Conservation (phyloP, 192 early-diverging fungal genomes). For the Rhizophlyctis rosea region DNA sequence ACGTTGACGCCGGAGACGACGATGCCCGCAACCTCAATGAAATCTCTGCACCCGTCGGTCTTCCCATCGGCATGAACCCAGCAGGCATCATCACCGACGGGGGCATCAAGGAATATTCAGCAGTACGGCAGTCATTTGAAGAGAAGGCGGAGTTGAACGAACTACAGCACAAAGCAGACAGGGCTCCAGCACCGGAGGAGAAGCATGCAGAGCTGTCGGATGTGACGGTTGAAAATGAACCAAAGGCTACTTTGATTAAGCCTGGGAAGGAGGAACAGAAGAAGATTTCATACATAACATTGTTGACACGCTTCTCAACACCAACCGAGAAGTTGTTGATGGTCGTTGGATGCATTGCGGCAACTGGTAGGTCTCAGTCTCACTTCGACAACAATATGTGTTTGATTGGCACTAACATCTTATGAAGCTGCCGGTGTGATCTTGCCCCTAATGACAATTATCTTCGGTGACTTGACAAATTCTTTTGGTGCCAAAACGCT, state of each 20-base stretch:
- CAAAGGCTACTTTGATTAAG: not conserved
- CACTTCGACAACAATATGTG: not conserved
- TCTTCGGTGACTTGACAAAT: constrained; percentile 43
- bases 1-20: too few species aligned
- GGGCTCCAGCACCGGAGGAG: too few species aligned
- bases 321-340: constrained; percentile 55
- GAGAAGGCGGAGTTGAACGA: too few species aligned
- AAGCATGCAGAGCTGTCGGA: too few species aligned
- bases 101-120: too few species aligned
- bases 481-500: constrained; percentile 31
- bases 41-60: too few species aligned
- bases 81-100: too few species aligned
- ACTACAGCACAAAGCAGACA: too few species aligned
- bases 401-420: not conserved
- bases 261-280: not conserved
- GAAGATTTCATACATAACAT: constrained; percentile 8
- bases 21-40: too few species aligned
- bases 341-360: constrained; percentile 22
- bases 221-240: not conserved
- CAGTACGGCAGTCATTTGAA: too few species aligned
- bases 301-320: constrained; percentile 69
- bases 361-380: constrained; percentile 2
- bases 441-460: constrained; percentile 36
- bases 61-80: too few species aligned
- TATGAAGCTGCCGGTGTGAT: constrained; percentile 16